Evolutionary conservation across 2,329 filamentous ascomycete genomes (phyloP).

Genomic region (Talaromyces sp.): DNA sequence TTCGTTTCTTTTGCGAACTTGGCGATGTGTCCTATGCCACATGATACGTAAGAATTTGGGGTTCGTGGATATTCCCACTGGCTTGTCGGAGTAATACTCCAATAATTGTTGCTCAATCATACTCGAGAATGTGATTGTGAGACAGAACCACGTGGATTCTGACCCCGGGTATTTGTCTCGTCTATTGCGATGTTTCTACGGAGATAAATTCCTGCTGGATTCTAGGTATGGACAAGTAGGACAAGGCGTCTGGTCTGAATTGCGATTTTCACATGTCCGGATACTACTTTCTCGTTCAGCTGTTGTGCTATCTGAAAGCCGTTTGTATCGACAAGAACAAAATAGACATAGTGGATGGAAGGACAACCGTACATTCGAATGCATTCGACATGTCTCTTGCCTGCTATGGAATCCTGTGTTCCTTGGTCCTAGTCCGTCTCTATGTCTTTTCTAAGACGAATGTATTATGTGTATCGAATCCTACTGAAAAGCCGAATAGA

Average conservation of each 20-base stretch:
- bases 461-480: neutral
- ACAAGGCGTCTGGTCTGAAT: neutral
- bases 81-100: slow-evolving; percentile 2
- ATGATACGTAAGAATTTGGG: neutral
- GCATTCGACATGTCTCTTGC: slow-evolving; percentile 9
- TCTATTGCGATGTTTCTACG: neutral
- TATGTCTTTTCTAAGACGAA: neutral
- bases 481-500: neutral
- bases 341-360: neutral
- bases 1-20: slow-evolving; percentile 1
- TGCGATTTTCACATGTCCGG: neutral
- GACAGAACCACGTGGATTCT: slow-evolving; percentile 15
- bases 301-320: neutral
- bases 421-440: neutral
- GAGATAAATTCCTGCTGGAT: neutral
- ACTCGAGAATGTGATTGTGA: slow-evolving; percentile 11
- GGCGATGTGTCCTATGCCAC: neutral
- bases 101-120: neutral
- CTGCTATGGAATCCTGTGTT: neutral
- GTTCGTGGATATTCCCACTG: neutral
- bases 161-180: neutral
- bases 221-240: neutral
- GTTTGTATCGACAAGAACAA: neutral
- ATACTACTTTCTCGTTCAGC: neutral
- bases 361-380: neutral